Evolutionary conservation across 2,329 filamentous ascomycete species (phyloP), one percentile per base, ranked within the genome.

Genomic region (Knufia petricola): DNA sequence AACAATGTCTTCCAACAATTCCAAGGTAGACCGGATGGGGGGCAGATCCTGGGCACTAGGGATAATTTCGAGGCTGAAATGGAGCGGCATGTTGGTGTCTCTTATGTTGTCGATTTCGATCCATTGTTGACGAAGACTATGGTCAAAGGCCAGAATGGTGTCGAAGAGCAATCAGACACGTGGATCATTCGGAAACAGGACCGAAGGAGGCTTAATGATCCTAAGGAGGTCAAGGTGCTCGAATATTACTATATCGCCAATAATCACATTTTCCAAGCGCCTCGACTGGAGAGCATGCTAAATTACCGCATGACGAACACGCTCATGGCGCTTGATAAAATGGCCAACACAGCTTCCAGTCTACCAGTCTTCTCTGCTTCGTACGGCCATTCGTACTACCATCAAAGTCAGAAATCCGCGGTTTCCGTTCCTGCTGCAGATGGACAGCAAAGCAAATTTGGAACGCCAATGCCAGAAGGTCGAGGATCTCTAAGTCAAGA

Each of bases 101-200:
- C 82, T 56, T 83, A 77, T 58, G 68, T 82, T 47, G 74, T 82
- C 21, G 70, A 71, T 1, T 73, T 73, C 44, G 78, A 79, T 54
- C 77, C 79, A 1, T 64, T 78, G 55, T 67, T 70, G 53, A 65
- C 70, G 20, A 63, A 67, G 0, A 66, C 67, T 34, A 65, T 67
- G 49, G 59, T 65, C 2, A 65, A 68, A 23, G 51, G 54, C 10
- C 63, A 64, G 4, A 61, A 66, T 12, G 64, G 67, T 41, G 63
- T 64, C 17, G 62, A 71, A 63, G 55, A 77, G 61, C 55, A 73
- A 63, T 64, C 69, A 39, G 69, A 71, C 50, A 66, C 80, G 30
- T 83, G 76, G 74, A 72, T 81, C 2, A 75, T 82, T 46, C 72
- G 78, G 53, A 80, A 79, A 56, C 78, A 81, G 60, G 67, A 66